Conservation (phyloP, 441 rosid species). For the Adansonia madagascariensis region DNA sequence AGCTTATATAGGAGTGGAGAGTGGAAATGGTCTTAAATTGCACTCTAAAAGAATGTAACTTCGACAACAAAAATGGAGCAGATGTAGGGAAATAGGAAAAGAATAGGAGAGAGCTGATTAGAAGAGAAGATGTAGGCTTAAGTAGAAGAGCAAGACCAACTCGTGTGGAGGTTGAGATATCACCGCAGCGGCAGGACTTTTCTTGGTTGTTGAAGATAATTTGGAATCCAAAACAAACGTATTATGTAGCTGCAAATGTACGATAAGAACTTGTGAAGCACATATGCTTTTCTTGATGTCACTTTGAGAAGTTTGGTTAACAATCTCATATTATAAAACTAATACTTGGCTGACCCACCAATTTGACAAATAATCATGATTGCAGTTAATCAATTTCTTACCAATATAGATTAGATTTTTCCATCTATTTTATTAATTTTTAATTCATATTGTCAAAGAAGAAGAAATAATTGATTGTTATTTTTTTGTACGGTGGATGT, state of each 20-base stretch:
- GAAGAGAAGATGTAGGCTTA: slow-evolving; percentile 27
- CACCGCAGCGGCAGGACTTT: not conserved
- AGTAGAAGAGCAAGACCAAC: slow-evolving; percentile 26
- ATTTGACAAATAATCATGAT: not conserved
- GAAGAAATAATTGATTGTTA: too few species aligned
- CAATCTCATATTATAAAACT: not conserved
- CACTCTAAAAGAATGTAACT: not conserved
- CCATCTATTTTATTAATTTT: not conserved
- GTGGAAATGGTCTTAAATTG: slow-evolving; percentile 22
- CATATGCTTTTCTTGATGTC: not conserved
- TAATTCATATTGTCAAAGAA: not conserved
- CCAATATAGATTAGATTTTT: not conserved
- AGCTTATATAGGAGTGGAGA: not conserved
- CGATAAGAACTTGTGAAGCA: not conserved
- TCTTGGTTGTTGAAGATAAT: slow-evolving; percentile 10
- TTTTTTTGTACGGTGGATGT: too few species aligned
- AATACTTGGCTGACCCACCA: not conserved
- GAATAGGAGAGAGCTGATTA: slow-evolving; percentile 12
- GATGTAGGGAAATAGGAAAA: slow-evolving; percentile 19
- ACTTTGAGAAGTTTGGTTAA: slow-evolving; percentile 9
- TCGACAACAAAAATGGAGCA: slow-evolving; percentile 17
- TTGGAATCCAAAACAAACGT: not conserved
- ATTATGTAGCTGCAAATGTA: not conserved
- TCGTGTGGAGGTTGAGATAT: slow-evolving; percentile 32
- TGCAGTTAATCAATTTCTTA: not conserved